Evolutionary conservation across 2,329 filamentous ascomycete species (phyloP), one percentile per base, ranked within the genome.

Genomic region (Fulvia fulva): DNA sequence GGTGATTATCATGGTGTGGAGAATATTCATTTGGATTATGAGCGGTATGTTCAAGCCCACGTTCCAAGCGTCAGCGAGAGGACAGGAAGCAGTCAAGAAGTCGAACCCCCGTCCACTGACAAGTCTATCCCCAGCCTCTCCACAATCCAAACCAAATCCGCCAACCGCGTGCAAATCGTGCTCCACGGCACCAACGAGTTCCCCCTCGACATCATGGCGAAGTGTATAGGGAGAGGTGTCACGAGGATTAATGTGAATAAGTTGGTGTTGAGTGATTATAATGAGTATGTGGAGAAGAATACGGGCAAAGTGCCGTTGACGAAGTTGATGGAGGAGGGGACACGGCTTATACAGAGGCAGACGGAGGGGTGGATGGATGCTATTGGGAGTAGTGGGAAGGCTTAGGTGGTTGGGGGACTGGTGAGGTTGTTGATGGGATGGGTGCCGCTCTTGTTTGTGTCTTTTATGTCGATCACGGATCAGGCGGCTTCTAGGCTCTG

Each of bases 1-100:
- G 88, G 88, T 5, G 83, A 86, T 65, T 90, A 91, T 72, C 89
- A 90, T 73, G 87, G 87, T 0, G 80, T 83, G 0, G 74, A 82
- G 16, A 87, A 87, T 26, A 74, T 75, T 23, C 77, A 80, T 69
- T 72, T 88, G 19, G 86, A 88, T 67, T 87, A 83, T 69, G 82
- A 80, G 21, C 73, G 80, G 58, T 70, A 60, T 56, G 68, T 34
- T 6, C 6, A 2, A 8, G 45, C 8, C 9, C 23, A 4, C 19
- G 8, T 23, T 23, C 12, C 19, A 47, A n/a, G n/a, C n/a, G n/a
- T n/a, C n/a, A n/a, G n/a, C n/a, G n/a, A n/a, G n/a, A n/a, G n/a
- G n/a, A n/a, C n/a, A n/a, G n/a, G n/a, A n/a, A n/a, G n/a, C n/a
- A n/a, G n/a, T n/a, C n/a, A n/a, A n/a, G n/a, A n/a, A n/a, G n/a